Percentiles rank a stretch among this genome's conserved stretches.
These are phyloP conservation scores for Botryotinia convoluta DNA, from an alignment of 2,329 filamentous ascomycete species.

Conservation along the genomic window DNA sequence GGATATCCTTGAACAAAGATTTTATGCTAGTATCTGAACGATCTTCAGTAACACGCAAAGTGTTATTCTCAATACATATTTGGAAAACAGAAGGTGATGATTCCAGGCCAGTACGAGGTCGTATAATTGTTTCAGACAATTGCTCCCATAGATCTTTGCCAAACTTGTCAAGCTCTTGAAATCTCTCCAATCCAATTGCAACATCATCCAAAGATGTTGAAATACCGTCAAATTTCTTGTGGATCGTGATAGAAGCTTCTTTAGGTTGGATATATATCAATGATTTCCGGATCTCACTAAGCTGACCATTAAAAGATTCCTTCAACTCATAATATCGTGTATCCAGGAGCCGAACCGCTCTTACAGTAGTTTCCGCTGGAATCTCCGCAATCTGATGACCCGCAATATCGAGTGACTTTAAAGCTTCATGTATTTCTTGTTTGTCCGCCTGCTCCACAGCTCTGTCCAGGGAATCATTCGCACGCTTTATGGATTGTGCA, in stretches of 20 bases:
- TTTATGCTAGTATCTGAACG: slow-evolving; percentile 47
- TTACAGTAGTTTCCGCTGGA: slow-evolving; percentile 58
- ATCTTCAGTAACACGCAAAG: slow-evolving; percentile 44
- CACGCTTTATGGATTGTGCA: slow-evolving; percentile 52
- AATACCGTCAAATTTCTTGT: slow-evolving; percentile 26
- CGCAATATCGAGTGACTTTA: slow-evolving; percentile 58
- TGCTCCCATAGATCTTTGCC: slow-evolving; percentile 61
- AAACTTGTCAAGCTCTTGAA: slow-evolving; percentile 59
- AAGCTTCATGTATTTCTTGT: slow-evolving; percentile 54
- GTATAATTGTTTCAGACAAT: slow-evolving; percentile 59
- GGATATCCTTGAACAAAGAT: slow-evolving; percentile 54
- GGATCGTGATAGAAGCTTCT: slow-evolving; percentile 54
- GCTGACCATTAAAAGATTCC: slow-evolving; percentile 61
- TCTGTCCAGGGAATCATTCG: slow-evolving; percentile 59
- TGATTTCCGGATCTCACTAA: slow-evolving; percentile 68
- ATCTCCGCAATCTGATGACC: slow-evolving; percentile 58
- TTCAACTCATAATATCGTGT: slow-evolving; percentile 65
- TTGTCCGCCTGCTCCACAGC: slow-evolving; percentile 58
- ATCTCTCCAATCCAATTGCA: slow-evolving; percentile 55
- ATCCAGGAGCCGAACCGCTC: slow-evolving; percentile 63
- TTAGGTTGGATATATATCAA: slow-evolving; percentile 62
- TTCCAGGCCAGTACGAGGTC: slow-evolving; percentile 54
- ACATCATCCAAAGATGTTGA: slow-evolving; percentile 54
- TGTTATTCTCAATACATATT: slow-evolving; percentile 46
- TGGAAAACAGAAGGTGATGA: slow-evolving; percentile 38